Base-by-base conservation (phyloP, 345 rosid species). In the Erysimum cheiranthoides region DNA sequence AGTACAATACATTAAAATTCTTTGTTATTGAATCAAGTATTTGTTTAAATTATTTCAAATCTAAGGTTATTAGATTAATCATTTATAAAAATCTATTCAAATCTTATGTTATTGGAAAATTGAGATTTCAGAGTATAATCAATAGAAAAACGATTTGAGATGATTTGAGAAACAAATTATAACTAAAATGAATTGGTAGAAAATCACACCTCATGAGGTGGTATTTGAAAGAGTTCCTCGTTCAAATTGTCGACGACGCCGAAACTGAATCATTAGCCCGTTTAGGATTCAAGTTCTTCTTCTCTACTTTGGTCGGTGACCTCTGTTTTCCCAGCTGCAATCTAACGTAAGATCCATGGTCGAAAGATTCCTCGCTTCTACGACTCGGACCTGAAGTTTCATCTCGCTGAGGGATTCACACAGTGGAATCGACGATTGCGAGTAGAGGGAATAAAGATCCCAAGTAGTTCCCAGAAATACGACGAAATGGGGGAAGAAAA, bases 181-280 rank as follows among this genome's bases (percentile, higher is more conserved):
- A n/a, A n/a, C n/a, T n/a, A n/a, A n/a, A n/a, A n/a, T n/a, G n/a
- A n/a, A n/a, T n/a, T n/a, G n/a, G n/a, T n/a, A n/a, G n/a, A n/a
- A n/a, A n/a, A n/a, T n/a, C n/a, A n/a, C n/a, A n/a, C n/a, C n/a
- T n/a, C n/a, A n/a, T n/a, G n/a, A n/a, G n/a, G n/a, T n/a, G n/a
- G n/a, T n/a, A n/a, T n/a, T n/a, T n/a, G n/a, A n/a, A n/a, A n/a
- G 69, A 95, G 92, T 75, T 90, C 97, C 18, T 90, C 97, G 3
- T 84, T 83, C 90, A 95, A 86, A 79, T 95, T 97, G 36, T 92
- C n/a, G n/a, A n/a, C 99, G n/a, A 92, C 99, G 79, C 79, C 84
- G 84, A 94, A 92, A 80, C 86, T 76, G 74, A 92, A 53, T 90
- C 99, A 74, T 92, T 97, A 12, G 85, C 88, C 99, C 99, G 92